These are phyloP conservation scores for Solanum sejunctum DNA, from an alignment of 257 asterid species.

Conservation along the genomic window DNA sequence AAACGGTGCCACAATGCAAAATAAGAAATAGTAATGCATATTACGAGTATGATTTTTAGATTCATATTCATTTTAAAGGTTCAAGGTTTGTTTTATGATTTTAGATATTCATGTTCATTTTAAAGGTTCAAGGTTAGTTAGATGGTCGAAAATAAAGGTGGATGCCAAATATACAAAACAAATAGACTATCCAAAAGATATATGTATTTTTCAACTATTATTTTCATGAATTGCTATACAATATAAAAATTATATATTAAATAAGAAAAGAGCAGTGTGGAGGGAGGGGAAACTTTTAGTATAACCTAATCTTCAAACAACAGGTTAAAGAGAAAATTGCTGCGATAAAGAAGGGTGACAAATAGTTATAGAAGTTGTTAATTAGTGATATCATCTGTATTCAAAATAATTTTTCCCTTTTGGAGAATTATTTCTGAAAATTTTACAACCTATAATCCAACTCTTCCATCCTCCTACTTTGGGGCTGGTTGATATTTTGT, in stretches of 20 bases:
- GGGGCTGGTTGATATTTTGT: neutral
- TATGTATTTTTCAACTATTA: too few species aligned
- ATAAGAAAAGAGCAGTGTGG: neutral
- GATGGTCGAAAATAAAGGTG: too few species aligned
- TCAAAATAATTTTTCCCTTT: neutral
- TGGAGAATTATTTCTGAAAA: neutral
- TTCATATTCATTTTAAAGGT: too few species aligned
- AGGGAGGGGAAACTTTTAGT: neutral
- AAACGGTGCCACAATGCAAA: too few species aligned
- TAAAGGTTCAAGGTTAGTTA: too few species aligned
- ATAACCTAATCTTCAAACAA: neutral
- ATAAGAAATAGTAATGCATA: too few species aligned
- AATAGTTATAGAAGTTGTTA: neutral
- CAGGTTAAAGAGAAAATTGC: conserved; percentile 11
- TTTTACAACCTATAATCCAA: conserved; percentile 7
- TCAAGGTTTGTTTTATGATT: too few species aligned
- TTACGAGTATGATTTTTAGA: too few species aligned
- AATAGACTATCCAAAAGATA: too few species aligned
- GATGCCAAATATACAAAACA: too few species aligned
- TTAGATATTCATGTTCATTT: too few species aligned
- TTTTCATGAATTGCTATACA: too few species aligned
- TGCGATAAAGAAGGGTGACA: conserved; percentile 20
- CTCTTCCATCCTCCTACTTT: neutral
- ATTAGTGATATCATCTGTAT: neutral
- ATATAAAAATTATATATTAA: neutral